Percentiles rank a stretch among this genome's conserved stretches.
Evolutionary conservation across 148 eudicot species (phyloP).

Genomic region (Bassia scoparia): DNA sequence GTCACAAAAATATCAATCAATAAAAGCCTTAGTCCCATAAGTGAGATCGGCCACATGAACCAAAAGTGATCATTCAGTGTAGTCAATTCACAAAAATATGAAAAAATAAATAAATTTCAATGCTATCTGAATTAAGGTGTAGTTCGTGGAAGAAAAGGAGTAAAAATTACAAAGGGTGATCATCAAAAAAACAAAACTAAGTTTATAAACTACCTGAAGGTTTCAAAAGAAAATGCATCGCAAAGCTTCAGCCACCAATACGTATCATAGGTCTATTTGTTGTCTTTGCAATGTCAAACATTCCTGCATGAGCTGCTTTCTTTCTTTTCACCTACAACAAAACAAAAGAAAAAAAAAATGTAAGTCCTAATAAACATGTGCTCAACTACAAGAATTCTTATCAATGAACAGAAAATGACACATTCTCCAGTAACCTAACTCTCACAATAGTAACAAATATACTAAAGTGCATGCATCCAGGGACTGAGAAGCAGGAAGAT

Average conservation of each 20-base stretch:
- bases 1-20: background rate
- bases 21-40: too few species aligned
- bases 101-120: too few species aligned
- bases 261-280: constrained; percentile 96
- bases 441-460: background rate
- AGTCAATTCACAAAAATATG: too few species aligned
- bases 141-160: too few species aligned
- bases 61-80: too few species aligned
- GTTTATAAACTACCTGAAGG: constrained; percentile 10
- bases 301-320: constrained; percentile 97
- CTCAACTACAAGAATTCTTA: background rate
- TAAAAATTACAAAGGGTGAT: background rate
- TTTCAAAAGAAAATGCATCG: background rate
- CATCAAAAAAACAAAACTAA: background rate
- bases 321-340: constrained; percentile 70
- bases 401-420: background rate
- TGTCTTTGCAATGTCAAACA: constrained; percentile 90
- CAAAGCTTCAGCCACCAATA: constrained; percentile 69
- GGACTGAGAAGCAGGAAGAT: background rate
- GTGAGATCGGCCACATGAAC: too few species aligned
- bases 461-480: background rate
- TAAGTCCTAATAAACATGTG: background rate
- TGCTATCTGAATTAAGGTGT: background rate
- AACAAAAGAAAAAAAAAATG: background rate
- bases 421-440: background rate